phyloP scores from a whole-genome alignment of 495 filamentous ascomycete species.

The Paragyromitra xinjiangensis region DNA sequence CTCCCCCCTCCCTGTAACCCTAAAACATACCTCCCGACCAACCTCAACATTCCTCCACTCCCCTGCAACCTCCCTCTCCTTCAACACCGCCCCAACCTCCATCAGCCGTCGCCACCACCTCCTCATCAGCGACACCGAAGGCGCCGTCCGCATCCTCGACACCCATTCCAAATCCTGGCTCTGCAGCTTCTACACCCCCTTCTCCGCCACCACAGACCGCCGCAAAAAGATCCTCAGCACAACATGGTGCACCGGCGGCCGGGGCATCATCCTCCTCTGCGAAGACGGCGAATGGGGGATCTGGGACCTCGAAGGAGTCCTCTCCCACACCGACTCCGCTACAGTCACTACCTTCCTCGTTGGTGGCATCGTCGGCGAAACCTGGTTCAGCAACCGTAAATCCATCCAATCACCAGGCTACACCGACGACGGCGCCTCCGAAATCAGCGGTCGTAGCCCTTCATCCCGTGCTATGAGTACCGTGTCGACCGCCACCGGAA shows the following conservation, averaged over 20 bases:
- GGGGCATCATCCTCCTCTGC: constrained; percentile 76
- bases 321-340: constrained; percentile 35
- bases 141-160: constrained; percentile 65
- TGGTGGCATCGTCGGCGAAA: constrained; percentile 45
- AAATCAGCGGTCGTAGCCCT: constrained; percentile 41
- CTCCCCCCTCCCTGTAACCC: constrained; percentile 55
- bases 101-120: constrained; percentile 66
- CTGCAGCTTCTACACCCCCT: constrained; percentile 51
- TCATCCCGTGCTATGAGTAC: constrained; percentile 29
- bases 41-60: constrained; percentile 62
- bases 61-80: constrained; percentile 66
- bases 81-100: constrained; percentile 69
- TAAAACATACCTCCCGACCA: constrained; percentile 51
- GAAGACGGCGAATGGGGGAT: constrained; percentile 92
- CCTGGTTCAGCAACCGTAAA: constrained; percentile 46
- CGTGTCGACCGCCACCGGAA: constrained; percentile 17
- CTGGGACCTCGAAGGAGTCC: constrained; percentile 79
- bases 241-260: constrained; percentile 82
- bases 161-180: constrained; percentile 41
- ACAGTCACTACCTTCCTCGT: constrained; percentile 43
- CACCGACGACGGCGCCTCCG: constrained; percentile 32
- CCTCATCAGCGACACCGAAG: constrained; percentile 67
- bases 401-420: constrained; percentile 8
- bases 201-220: constrained; percentile 39
- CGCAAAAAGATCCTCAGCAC: constrained; percentile 84